A percentile compares a stretch with the other conserved stretches of the same genome.
Conservation (phyloP, 129 eudicot species). For the Centella asiatica region DNA sequence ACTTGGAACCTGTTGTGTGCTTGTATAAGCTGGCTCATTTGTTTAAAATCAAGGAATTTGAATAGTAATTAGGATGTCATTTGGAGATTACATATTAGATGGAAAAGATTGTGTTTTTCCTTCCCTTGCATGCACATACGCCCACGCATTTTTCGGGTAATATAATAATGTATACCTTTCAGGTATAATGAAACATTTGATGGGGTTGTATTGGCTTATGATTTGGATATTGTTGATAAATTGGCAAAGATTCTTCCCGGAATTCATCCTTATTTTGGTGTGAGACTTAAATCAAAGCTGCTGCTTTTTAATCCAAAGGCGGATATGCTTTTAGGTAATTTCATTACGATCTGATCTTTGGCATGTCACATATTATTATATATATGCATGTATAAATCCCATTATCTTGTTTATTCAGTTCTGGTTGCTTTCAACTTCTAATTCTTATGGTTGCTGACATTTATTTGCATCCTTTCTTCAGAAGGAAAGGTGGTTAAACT, state of each 20-base stretch:
- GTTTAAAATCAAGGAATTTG: too few relatives aligned
- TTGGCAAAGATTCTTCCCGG: slow-evolving; percentile 66
- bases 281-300: slow-evolving; percentile 44
- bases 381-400: not conserved
- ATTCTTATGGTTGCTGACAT: too few relatives aligned
- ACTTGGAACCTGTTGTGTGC: too few relatives aligned
- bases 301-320: slow-evolving; percentile 83
- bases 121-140: not conserved
- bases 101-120: too few relatives aligned
- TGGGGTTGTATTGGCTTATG: slow-evolving; percentile 80
- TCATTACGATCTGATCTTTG: not conserved
- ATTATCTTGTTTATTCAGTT: not conserved
- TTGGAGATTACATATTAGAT: too few relatives aligned
- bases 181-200: slow-evolving; percentile 78
- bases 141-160: not conserved
- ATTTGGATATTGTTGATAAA: slow-evolving; percentile 28
- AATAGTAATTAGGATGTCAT: too few relatives aligned
- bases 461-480: too few relatives aligned
- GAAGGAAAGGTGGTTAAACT: slow-evolving; percentile 88
- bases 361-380: not conserved
- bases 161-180: slow-evolving; percentile 11
- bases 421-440: too few relatives aligned
- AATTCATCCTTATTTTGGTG: slow-evolving; percentile 58
- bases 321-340: slow-evolving; percentile 57
- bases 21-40: too few relatives aligned